Conservation (phyloP, 1,284 basidiomycete species). For the Moesziomyces parantarcticus region DNA sequence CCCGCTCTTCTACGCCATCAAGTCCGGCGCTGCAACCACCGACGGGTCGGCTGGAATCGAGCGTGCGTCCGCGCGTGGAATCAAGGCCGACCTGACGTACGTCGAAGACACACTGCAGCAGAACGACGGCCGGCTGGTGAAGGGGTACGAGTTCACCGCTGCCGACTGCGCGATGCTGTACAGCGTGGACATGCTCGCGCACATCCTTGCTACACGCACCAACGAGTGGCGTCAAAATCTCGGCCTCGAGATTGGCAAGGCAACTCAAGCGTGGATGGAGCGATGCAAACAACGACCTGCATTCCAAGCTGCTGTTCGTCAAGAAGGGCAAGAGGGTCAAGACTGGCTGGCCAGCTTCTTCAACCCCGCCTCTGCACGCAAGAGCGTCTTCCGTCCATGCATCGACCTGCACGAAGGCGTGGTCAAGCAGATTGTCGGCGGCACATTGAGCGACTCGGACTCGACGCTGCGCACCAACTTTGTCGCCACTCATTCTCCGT, state of each 20-base stretch:
- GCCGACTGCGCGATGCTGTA: constrained; percentile 44
- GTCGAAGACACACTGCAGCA: constrained; percentile 18
- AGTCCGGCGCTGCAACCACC: constrained; percentile 16
- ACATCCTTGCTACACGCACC: constrained; percentile 9
- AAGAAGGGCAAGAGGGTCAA: constrained; percentile 27
- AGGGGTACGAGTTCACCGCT: constrained; percentile 21
- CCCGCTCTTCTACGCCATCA: constrained; percentile 29
- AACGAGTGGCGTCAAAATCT: constrained; percentile 27
- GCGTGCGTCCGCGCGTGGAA: constrained; percentile 20
- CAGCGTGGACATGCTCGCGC: constrained; percentile 28
- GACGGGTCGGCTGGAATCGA: constrained; percentile 16
- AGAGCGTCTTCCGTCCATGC: constrained; percentile 83
- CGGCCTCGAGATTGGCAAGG: constrained; percentile 5
- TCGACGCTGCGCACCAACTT: constrained; percentile 85
- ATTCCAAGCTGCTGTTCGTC: constrained; percentile 19
- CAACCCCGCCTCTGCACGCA: constrained; percentile 8
- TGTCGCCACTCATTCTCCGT: constrained; percentile 83
- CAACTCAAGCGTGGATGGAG: constrained; percentile 30
- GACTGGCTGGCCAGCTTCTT: constrained; percentile 29
- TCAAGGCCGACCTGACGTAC: constrained; percentile 29
- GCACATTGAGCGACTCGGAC: constrained; percentile 75
- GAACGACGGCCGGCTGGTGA: constrained; percentile 24
- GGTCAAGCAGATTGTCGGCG: constrained; percentile 98
- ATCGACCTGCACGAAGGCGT: constrained; percentile 84
- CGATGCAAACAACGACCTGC: constrained; percentile 17